Percentiles rank a stretch among this genome's conserved stretches.
Conservation (phyloP, 192 early-diverging fungal species). For the Geranomyces variabilis region DNA sequence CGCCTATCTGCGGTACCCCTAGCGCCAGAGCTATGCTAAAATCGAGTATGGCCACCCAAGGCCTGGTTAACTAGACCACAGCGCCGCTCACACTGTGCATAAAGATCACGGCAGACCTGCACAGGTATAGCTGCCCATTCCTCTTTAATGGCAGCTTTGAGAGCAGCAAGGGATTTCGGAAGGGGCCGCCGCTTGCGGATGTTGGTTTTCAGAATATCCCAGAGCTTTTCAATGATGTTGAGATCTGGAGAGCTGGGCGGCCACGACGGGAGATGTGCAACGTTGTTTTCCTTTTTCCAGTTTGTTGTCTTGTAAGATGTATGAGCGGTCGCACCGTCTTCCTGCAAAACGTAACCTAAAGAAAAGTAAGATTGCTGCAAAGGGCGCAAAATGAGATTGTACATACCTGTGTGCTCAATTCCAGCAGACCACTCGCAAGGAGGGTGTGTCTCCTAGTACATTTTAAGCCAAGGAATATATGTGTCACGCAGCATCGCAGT, state of each 20-base stretch:
- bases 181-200: not conserved
- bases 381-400: no score
- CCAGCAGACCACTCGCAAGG: not conserved
- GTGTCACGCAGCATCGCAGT: not conserved
- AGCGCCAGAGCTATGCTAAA: no score
- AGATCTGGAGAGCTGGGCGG: conserved; percentile 16
- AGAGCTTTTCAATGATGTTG: conserved; percentile 15
- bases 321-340: conserved; percentile 1
- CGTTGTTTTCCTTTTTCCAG: not conserved
- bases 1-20: no score
- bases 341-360: conserved; percentile 2
- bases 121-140: not conserved
- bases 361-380: no score
- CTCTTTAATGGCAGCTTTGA: not conserved
- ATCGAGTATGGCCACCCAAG: no score
- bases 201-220: not conserved
- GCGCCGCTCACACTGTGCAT: no score
- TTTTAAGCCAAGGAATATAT: not conserved
- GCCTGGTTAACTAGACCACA: no score
- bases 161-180: not conserved
- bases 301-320: not conserved
- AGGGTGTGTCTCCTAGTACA: not conserved
- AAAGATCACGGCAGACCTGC: no score
- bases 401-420: no score
- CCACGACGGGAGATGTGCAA: not conserved